Evolutionary conservation across 2,329 filamentous ascomycete genomes (phyloP).

Genomic region (Fusarium luffae): DNA sequence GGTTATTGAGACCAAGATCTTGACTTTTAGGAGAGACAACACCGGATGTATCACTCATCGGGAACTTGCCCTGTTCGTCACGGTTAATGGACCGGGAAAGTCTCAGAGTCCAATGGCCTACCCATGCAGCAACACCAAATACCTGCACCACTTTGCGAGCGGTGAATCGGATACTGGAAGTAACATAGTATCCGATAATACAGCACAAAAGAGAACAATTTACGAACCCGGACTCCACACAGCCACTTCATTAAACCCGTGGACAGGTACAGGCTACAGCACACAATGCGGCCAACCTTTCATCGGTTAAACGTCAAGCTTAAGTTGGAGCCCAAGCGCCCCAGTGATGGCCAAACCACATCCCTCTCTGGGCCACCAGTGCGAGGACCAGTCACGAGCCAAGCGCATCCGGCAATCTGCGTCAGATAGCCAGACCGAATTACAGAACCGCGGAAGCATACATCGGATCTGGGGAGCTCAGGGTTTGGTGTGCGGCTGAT

Average conservation of each 20-base stretch:
- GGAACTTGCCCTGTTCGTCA: neutral
- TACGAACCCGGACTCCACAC: neutral
- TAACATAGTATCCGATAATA: neutral
- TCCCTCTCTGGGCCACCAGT: conserved; percentile 24
- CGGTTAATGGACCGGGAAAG: neutral
- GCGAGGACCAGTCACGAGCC: conserved; percentile 18
- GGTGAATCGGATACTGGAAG: conserved; percentile 21
- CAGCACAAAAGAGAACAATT: neutral
- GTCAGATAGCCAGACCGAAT: conserved; percentile 3
- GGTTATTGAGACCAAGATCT: neutral
- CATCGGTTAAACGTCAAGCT: conserved; percentile 2
- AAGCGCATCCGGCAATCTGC: conserved; percentile 16
- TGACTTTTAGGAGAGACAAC: neutral
- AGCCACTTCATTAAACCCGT: neutral
- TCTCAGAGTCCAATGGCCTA: neutral
- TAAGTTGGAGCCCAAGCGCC: neutral
- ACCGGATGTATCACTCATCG: neutral
- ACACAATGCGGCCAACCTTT: neutral
- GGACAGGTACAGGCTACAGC: neutral
- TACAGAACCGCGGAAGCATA: conserved; percentile 6
- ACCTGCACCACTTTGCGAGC: conserved; percentile 8
- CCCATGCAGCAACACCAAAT: neutral
- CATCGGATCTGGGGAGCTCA: neutral
- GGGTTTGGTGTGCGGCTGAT: neutral
- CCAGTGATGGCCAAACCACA: neutral